phyloP scores from a whole-genome alignment of 208 protist genomes.

The Leishmania arabica region DNA sequence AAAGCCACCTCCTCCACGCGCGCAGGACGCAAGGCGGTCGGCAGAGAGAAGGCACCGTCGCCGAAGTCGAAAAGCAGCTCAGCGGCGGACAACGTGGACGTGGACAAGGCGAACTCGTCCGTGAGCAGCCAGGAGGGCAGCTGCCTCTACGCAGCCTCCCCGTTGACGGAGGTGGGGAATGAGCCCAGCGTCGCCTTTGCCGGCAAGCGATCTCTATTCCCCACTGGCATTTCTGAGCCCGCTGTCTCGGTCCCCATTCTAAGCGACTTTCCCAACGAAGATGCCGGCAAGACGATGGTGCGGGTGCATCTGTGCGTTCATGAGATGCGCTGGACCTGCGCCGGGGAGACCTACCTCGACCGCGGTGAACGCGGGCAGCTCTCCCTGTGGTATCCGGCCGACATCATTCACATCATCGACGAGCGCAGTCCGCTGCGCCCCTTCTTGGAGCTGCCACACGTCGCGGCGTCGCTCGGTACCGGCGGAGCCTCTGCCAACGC shows the following conservation, averaged over 20 bases:
- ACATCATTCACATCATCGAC: constrained; percentile 76
- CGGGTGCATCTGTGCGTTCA: constrained; percentile 63
- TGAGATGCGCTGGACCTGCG: constrained; percentile 79
- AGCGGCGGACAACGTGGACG: not conserved
- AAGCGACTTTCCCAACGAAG: not conserved
- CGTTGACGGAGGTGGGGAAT: not conserved
- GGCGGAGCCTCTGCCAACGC: constrained; percentile 14
- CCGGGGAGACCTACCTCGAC: constrained; percentile 61
- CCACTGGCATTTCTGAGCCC: not conserved
- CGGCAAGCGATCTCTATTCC: not conserved
- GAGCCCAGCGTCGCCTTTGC: not conserved
- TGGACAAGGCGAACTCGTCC: constrained; percentile 14
- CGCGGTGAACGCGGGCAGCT: constrained; percentile 49
- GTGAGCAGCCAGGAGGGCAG: constrained; percentile 19
- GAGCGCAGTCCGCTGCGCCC: constrained; percentile 73
- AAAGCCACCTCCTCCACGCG: not conserved
- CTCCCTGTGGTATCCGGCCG: constrained; percentile 77
- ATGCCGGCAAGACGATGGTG: constrained; percentile 24
- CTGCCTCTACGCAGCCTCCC: constrained; percentile 8
- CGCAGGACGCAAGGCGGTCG: not conserved
- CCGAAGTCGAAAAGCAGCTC: not conserved
- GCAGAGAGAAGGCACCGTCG: not conserved
- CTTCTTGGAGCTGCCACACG: constrained; percentile 49
- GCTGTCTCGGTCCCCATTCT: not conserved
- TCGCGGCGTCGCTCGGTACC: constrained; percentile 27